A percentile compares a stretch with the other conserved stretches of the same genome.
Evolutionary conservation across 768 basidiomycete genomes (phyloP).

Genomic region (Fomitopsis pulvina): DNA sequence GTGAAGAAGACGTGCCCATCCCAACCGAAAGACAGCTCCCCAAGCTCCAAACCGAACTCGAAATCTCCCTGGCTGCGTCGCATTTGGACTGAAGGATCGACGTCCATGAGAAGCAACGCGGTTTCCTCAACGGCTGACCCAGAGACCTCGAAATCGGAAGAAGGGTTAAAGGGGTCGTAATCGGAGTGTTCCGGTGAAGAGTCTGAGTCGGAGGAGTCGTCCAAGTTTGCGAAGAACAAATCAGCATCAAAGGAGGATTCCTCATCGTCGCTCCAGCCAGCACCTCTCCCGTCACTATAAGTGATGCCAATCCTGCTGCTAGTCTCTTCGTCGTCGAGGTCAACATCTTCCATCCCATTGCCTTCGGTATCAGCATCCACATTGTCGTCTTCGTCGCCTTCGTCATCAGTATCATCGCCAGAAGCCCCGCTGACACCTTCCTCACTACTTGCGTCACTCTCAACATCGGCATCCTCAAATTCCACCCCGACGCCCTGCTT

Average conservation of each 20-base stretch:
- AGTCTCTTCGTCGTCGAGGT: conserved; percentile 25
- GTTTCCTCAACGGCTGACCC: conserved; percentile 22
- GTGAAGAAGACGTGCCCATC: conserved; percentile 20
- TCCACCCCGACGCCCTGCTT: conserved; percentile 67
- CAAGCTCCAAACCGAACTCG: conserved; percentile 22
- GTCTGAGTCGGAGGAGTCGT: conserved; percentile 45
- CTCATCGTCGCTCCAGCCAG: conserved; percentile 72
- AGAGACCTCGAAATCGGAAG: conserved; percentile 18
- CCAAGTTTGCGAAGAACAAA: conserved; percentile 75
- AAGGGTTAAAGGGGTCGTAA: conserved; percentile 25
- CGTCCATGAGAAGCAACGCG: conserved; percentile 22
- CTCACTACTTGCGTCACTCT: conserved; percentile 48
- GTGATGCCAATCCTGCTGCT: conserved; percentile 25
- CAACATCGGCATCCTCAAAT: conserved; percentile 59
- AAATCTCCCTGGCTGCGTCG: conserved; percentile 19
- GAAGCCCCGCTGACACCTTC: conserved; percentile 29
- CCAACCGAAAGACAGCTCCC: conserved; percentile 20
- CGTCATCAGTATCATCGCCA: conserved; percentile 51
- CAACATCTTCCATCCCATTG: conserved; percentile 12
- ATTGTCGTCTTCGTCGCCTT: conserved; percentile 22
- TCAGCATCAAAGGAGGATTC: conserved; percentile 81
- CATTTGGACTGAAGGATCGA: conserved; percentile 20
- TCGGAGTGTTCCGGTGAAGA: conserved; percentile 44
- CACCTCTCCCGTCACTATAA: conserved; percentile 55
- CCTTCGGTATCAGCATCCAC: conserved; percentile 28